phyloP scores from a whole-genome alignment of 495 filamentous ascomycete species.

The Xylaria venustula region DNA sequence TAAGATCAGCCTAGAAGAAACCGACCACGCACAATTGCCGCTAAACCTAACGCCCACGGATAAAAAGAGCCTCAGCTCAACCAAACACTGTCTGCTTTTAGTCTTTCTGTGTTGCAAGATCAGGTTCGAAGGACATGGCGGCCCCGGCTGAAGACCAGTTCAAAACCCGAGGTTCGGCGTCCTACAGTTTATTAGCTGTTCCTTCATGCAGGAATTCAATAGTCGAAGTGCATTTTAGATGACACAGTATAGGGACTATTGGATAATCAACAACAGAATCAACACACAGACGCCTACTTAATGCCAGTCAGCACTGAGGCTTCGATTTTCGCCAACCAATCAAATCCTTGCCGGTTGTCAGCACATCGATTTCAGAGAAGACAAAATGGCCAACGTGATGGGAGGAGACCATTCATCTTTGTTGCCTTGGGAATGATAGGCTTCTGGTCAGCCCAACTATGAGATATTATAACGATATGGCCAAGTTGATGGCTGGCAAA shows the following conservation, averaged over 20 bases:
- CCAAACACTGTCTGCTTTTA: not conserved
- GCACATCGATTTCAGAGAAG: not conserved
- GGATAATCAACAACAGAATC: not conserved
- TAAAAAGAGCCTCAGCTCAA: not conserved
- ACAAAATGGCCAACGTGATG: not conserved
- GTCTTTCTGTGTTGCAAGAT: not conserved
- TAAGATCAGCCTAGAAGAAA: not conserved
- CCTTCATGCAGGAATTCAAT: not conserved
- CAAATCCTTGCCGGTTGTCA: not conserved
- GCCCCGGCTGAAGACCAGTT: not conserved
- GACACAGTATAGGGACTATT: not conserved
- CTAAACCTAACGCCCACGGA: not conserved
- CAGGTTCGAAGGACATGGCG: slow-evolving; percentile 3
- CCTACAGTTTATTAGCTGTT: not conserved
- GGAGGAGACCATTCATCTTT: no score
- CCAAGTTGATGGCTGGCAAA: not conserved
- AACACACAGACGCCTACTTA: not conserved
- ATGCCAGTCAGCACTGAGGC: not conserved
- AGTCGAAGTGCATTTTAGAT: not conserved
- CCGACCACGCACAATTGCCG: not conserved
- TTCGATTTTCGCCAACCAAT: not conserved
- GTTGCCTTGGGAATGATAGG: not conserved
- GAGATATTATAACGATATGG: no score
- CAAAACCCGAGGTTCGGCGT: not conserved
- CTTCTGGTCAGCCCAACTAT: no score